Evolutionary conservation across 2,329 filamentous ascomycete genomes (phyloP).

Genomic region (Fusarium sacchari): DNA sequence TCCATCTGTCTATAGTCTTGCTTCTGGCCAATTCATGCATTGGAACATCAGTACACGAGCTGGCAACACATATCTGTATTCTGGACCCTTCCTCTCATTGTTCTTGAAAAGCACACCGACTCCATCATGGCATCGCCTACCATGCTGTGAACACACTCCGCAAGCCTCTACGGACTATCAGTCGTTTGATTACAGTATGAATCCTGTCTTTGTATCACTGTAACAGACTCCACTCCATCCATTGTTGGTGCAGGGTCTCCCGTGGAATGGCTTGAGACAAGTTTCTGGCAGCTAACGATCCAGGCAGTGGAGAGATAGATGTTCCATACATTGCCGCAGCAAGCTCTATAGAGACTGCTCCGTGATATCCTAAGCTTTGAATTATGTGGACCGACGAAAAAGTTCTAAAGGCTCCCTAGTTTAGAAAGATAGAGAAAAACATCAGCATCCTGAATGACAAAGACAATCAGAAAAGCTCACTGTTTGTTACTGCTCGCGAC

Average conservation of each 20-base stretch:
- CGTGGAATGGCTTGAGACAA: background rate
- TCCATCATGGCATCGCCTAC: background rate
- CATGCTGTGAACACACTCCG: background rate
- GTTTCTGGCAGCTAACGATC: background rate
- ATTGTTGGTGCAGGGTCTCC: background rate
- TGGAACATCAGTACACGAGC: background rate
- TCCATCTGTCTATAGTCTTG: background rate
- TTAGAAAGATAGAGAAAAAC: background rate
- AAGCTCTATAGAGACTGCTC: fast-evolving
- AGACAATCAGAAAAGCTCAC: fast-evolving
- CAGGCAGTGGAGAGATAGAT: background rate
- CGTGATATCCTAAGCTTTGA: background rate
- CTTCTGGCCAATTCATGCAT: background rate
- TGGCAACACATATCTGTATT: background rate
- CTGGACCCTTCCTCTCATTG: background rate
- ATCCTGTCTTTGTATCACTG: background rate
- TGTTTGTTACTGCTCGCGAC: fast-evolving
- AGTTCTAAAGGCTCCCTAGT: fast-evolving
- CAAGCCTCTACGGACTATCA: no score
- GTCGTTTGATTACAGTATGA: background rate
- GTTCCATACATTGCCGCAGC: fast-evolving
- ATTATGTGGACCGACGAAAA: background rate
- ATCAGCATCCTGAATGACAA: fast-evolving
- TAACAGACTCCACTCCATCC: background rate
- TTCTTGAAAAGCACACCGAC: background rate